These are phyloP conservation scores for Exophiala sideris DNA, from an alignment of 2,329 filamentous ascomycete species.

Conservation along the genomic window DNA sequence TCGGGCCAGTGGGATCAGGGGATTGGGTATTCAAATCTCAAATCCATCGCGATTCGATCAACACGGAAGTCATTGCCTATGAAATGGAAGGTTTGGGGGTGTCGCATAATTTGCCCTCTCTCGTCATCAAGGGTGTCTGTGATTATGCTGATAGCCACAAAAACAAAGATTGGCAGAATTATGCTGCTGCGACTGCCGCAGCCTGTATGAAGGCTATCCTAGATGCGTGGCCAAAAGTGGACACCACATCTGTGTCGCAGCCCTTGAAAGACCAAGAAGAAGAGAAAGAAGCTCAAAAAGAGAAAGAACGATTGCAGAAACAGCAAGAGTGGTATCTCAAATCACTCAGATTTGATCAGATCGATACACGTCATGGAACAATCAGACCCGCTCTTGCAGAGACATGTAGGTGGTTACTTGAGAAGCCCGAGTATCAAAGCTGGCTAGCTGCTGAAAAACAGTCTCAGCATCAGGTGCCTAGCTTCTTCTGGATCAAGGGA, in stretches of 20 bases:
- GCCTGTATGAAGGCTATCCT: conserved; percentile 30
- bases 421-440: background rate
- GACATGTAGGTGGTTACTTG: conserved; percentile 1
- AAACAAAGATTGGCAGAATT: conserved; percentile 39
- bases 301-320: too few relatives aligned
- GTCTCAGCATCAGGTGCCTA: conserved; percentile 18
- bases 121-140: conserved; percentile 36
- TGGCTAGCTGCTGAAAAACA: background rate
- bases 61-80: conserved; percentile 22
- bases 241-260: too few relatives aligned
- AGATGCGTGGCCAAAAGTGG: too few relatives aligned
- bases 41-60: conserved; percentile 35
- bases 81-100: conserved; percentile 22
- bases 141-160: conserved; percentile 44
- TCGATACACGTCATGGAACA: conserved; percentile 38
- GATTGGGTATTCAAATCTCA: conserved; percentile 42
- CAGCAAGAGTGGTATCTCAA: conserved; percentile 18
- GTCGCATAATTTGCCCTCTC: too few relatives aligned
- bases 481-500: conserved; percentile 38
- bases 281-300: too few relatives aligned
- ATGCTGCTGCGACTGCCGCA: conserved; percentile 40
- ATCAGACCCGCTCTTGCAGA: conserved; percentile 31
- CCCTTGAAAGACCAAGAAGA: too few relatives aligned
- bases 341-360: conserved; percentile 38
- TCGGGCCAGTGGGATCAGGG: conserved; percentile 40